A percentile compares a stretch with the other conserved stretches of the same genome.
These are phyloP conservation scores for Globisporangium nodosum DNA, from an alignment of 352 stramenopile genomes.

Conservation along the genomic window DNA sequence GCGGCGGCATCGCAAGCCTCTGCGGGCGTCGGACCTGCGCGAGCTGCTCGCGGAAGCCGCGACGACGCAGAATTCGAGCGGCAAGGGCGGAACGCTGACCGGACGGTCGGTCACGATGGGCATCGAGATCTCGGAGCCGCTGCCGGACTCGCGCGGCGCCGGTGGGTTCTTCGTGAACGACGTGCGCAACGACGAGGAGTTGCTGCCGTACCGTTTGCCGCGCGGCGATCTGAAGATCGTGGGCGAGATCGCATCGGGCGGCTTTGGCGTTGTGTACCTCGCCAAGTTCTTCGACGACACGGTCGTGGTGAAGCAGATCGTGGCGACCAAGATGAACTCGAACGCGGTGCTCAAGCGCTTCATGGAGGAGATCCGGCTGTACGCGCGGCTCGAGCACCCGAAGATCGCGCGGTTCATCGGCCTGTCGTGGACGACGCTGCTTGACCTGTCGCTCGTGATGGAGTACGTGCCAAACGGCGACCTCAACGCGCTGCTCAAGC, in stretches of 20 bases:
- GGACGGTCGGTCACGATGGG: conserved; percentile 1
- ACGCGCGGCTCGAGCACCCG: conserved; percentile 39
- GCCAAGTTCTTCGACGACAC: conserved; percentile 24
- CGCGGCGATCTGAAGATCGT: conserved; percentile 42
- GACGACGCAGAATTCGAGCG: conserved; percentile 1
- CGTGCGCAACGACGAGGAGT: conserved; percentile 55
- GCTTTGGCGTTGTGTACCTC: conserved; percentile 56
- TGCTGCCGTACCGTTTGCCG: conserved; percentile 43
- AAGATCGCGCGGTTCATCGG: conserved; percentile 51
- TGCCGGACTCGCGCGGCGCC: conserved; percentile 3
- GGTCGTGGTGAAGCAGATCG: conserved; percentile 43
- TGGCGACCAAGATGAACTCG: conserved; percentile 20
- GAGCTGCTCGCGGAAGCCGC: conserved; percentile 8
- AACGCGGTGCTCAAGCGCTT: conserved; percentile 27
- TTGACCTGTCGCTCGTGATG: conserved; percentile 38
- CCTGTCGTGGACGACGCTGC: conserved; percentile 39
- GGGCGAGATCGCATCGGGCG: conserved; percentile 38
- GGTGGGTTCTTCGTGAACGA: conserved; percentile 46
- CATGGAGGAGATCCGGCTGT: conserved; percentile 67
- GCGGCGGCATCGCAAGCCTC: conserved; percentile 7
- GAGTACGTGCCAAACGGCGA: conserved; percentile 48
- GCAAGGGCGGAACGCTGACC: conserved; percentile 11
- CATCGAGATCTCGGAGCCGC: conserved; percentile 3
- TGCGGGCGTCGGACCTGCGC: conserved; percentile 5
- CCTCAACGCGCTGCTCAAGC: conserved; percentile 18